Percentiles rank a stretch among this genome's conserved stretches.
Evolutionary conservation across 2,329 filamentous ascomycete genomes (phyloP).

Genomic region (Verticillium albo-atrum): DNA sequence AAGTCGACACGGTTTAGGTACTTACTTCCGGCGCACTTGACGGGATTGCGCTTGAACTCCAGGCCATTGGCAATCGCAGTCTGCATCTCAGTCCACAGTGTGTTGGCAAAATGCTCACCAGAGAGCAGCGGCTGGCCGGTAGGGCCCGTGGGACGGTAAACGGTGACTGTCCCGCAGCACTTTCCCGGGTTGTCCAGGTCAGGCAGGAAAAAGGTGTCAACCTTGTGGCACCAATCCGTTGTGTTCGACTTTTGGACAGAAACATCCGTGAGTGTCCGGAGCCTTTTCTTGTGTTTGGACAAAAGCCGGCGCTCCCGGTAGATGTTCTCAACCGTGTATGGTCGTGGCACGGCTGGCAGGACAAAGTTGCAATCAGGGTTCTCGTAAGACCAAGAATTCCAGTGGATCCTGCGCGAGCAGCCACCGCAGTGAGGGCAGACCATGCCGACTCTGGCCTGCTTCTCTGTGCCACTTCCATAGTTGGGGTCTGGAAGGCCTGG

Average conservation of each 20-base stretch:
- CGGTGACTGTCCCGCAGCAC: slow-evolving; percentile 45
- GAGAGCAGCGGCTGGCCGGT: too few relatives aligned
- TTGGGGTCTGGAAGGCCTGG: slow-evolving; percentile 31
- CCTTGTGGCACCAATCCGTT: too few relatives aligned
- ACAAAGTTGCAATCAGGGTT: slow-evolving; percentile 44
- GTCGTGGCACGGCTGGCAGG: slow-evolving; percentile 23
- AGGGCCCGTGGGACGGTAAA: slow-evolving; percentile 58
- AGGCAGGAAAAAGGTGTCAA: too few relatives aligned
- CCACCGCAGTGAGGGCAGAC: slow-evolving; percentile 61
- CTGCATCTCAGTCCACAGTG: slow-evolving; percentile 52
- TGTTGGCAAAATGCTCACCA: too few relatives aligned
- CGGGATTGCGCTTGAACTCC: slow-evolving; percentile 38
- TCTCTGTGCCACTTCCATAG: slow-evolving; percentile 38
- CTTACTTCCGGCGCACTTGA: slow-evolving; percentile 27
- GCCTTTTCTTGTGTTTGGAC: neutral
- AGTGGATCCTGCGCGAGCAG: slow-evolving; percentile 57
- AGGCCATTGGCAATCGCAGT: slow-evolving; percentile 25
- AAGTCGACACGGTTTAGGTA: too few relatives aligned
- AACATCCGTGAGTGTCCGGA: too few relatives aligned
- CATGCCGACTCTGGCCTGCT: slow-evolving; percentile 55
- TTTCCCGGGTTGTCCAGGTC: slow-evolving; percentile 26
- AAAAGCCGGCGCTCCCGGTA: slow-evolving; percentile 4
- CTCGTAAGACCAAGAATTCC: slow-evolving; percentile 59
- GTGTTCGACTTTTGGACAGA: slow-evolving; percentile 4
- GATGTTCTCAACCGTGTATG: slow-evolving; percentile 16